Evolutionary conservation across 2,329 filamentous ascomycete genomes (phyloP).

Genomic region (Aspergillus udagawae): DNA sequence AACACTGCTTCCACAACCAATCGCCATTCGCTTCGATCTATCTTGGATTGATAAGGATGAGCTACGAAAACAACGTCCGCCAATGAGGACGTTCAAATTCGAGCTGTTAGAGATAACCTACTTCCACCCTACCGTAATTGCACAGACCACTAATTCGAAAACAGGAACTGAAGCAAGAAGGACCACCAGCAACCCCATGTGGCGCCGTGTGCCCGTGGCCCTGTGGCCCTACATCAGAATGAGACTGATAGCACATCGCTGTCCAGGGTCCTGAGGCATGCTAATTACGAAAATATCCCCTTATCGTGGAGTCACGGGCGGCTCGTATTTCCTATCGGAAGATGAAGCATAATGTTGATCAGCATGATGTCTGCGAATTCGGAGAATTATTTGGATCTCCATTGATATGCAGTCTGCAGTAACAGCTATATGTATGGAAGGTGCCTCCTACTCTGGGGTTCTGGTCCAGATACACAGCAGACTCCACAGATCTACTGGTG

Average conservation of each 20-base stretch:
- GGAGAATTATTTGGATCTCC: conserved; percentile 5
- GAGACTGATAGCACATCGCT: background rate
- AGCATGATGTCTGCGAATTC: conserved; percentile 15
- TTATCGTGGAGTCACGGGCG: background rate
- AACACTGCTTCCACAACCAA: background rate
- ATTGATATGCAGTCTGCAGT: background rate
- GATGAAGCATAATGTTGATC: conserved; percentile 2
- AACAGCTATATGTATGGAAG: conserved; percentile 6
- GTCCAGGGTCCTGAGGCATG: background rate
- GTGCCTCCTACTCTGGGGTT: background rate
- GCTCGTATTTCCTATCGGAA: background rate
- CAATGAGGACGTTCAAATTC: background rate
- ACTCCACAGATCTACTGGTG: background rate
- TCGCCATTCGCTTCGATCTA: background rate
- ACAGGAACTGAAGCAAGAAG: background rate
- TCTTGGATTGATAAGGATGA: conserved; percentile 5
- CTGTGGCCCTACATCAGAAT: background rate
- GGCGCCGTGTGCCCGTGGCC: background rate
- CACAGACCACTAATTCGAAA: background rate
- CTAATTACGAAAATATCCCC: background rate
- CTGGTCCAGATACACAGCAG: background rate
- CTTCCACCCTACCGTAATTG: background rate
- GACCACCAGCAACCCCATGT: background rate
- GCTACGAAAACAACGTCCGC: conserved; percentile 1
- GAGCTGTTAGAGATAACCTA: conserved; percentile 1